Evolutionary conservation across 805 yeast species (phyloP).

Genomic region (Lipomyces yamanashiensis): DNA sequence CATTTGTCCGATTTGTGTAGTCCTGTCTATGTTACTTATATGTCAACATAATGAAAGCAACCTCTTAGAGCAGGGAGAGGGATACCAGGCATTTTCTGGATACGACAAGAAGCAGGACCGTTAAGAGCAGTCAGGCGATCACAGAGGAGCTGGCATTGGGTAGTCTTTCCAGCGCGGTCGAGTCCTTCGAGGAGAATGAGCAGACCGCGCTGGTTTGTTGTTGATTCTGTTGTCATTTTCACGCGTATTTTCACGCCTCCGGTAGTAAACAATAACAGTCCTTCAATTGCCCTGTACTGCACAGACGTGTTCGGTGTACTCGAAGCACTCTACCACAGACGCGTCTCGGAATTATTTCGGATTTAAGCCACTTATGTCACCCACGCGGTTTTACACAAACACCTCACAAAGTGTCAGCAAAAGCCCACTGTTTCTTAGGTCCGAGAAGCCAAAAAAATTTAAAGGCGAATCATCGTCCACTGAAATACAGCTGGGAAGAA

Average conservation of each 20-base stretch:
- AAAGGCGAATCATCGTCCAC: not conserved
- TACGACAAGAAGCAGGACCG: conserved; percentile 48
- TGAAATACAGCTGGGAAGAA: not conserved
- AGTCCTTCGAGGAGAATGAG: conserved; percentile 88
- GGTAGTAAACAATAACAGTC: not conserved
- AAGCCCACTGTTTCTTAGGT: not conserved
- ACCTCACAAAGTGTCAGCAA: not conserved
- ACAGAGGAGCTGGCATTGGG: conserved; percentile 63
- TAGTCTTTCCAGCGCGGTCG: conserved; percentile 92
- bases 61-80: not conserved
- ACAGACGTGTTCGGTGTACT: no score
- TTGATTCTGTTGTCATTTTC: not conserved
- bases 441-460: not conserved
- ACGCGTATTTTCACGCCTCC: not conserved
- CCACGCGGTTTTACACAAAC: not conserved
- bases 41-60: not conserved
- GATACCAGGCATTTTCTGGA: conserved; percentile 73
- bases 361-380: not conserved
- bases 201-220: conserved; percentile 57
- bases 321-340: not conserved
- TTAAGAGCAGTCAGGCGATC: conserved; percentile 38
- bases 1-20: conserved; percentile 77
- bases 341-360: not conserved
- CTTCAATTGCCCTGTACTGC: no score
- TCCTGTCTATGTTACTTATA: conserved; percentile 55